A percentile compares a stretch with the other conserved stretches of the same genome.
Evolutionary conservation across 345 rosid genomes (phyloP).

Genomic region (Kernera saxatilis): DNA sequence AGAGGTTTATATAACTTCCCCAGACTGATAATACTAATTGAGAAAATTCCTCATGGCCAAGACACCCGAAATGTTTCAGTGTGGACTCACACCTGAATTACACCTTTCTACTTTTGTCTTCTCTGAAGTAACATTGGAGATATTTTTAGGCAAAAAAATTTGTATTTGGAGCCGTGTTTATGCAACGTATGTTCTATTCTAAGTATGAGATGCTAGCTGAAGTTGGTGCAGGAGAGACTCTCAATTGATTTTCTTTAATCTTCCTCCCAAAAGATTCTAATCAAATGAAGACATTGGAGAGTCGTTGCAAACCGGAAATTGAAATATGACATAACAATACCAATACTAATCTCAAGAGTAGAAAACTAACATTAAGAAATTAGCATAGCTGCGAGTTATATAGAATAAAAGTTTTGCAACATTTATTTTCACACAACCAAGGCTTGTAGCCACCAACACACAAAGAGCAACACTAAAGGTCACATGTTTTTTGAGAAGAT

Average conservation of each 20-base stretch:
- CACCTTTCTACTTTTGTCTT: neutral
- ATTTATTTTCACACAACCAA: conserved; percentile 17
- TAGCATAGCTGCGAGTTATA: neutral
- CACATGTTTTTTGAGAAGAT: neutral
- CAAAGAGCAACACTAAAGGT: neutral
- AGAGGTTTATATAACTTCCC: conserved; percentile 19
- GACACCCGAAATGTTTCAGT: too few species aligned
- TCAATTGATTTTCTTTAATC: too few species aligned
- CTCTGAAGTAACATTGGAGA: neutral
- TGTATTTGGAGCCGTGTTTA: neutral
- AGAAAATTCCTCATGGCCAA: too few species aligned
- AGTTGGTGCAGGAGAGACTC: too few species aligned
- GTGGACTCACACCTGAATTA: neutral
- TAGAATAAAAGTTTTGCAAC: conserved; percentile 30
- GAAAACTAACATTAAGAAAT: neutral
- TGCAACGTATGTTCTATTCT: neutral
- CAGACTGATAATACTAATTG: neutral
- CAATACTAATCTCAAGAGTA: neutral
- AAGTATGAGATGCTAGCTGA: too few species aligned
- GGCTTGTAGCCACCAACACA: neutral
- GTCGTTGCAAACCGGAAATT: neutral
- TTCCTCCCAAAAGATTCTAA: neutral
- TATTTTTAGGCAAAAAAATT: neutral
- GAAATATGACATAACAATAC: neutral
- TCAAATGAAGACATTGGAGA: neutral